phyloP scores from a whole-genome alignment of 352 stramenopile genomes.

The Pythium graminicola region DNA sequence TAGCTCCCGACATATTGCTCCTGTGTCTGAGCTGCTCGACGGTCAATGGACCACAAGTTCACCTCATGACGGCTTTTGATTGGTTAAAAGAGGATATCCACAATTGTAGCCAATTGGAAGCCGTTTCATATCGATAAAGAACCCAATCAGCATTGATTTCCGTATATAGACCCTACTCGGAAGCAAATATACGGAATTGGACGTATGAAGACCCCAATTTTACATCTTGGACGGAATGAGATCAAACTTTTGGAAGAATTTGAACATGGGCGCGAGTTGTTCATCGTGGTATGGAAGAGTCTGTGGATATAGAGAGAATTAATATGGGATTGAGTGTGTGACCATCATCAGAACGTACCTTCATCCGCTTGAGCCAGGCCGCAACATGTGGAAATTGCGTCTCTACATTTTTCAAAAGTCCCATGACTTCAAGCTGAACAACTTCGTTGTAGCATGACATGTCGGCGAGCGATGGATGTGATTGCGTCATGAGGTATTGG shows the following conservation, averaged over 20 bases:
- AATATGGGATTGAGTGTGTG: not conserved
- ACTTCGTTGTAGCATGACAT: constrained; percentile 79
- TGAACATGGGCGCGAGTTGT: constrained; percentile 54
- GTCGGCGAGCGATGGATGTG: constrained; percentile 52
- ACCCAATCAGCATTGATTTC: too few relatives aligned
- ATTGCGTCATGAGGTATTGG: constrained; percentile 49
- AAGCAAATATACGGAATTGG: not conserved
- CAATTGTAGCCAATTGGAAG: constrained; percentile 13
- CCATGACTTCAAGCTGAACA: constrained; percentile 67
- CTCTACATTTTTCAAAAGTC: constrained; percentile 36
- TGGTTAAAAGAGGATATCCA: not conserved
- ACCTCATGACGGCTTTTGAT: not conserved
- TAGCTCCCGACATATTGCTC: constrained; percentile 18
- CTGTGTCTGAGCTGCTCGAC: not conserved
- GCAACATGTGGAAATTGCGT: constrained; percentile 44
- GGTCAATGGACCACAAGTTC: constrained; percentile 4
- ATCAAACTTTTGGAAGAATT: constrained; percentile 69
- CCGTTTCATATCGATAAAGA: too few relatives aligned
- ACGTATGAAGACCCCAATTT: too few relatives aligned
- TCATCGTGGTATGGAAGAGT: constrained; percentile 56
- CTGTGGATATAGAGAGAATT: constrained; percentile 18
- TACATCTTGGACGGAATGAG: constrained; percentile 26
- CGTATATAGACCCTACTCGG: too few relatives aligned
- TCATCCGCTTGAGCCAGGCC: constrained; percentile 69
- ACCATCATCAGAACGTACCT: constrained; percentile 26